A percentile compares a stretch with the other conserved stretches of the same genome.
Evolutionary conservation across 2,329 filamentous ascomycete genomes (phyloP).

Genomic region (Epichloe coenophiala): DNA sequence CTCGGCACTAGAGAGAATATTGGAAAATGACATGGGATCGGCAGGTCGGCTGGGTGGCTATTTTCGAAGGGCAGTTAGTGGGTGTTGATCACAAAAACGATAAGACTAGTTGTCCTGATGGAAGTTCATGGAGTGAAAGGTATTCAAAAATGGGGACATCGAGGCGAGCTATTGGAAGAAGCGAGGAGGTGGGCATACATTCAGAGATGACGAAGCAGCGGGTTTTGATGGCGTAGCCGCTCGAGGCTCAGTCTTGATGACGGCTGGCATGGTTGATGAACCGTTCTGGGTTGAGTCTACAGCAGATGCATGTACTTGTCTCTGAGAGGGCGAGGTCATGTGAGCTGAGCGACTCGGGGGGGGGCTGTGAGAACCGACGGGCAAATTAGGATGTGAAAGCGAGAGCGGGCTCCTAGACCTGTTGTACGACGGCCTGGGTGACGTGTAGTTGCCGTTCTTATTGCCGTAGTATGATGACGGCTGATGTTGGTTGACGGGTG

Average conservation of each 20-base stretch:
- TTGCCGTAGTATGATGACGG: conserved; percentile 32
- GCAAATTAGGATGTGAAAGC: conserved; percentile 33
- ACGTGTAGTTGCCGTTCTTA: conserved; percentile 32
- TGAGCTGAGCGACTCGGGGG: conserved; percentile 21
- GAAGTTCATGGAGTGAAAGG: background rate
- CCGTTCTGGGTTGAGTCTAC: conserved; percentile 28
- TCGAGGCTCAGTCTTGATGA: conserved; percentile 26
- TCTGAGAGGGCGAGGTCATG: conserved; percentile 34
- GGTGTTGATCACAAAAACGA: conserved; percentile 1
- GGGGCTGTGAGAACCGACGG: conserved; percentile 29
- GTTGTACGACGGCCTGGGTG: conserved; percentile 31
- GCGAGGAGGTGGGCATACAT: conserved; percentile 21
- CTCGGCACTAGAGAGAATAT: conserved; percentile 73
- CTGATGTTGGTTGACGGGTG: conserved; percentile 27
- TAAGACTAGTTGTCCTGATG: conserved; percentile 3
- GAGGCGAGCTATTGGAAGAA: background rate
- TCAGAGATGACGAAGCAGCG: conserved; percentile 17
- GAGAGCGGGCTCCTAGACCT: conserved; percentile 37
- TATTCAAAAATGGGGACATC: background rate
- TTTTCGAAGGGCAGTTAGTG: background rate
- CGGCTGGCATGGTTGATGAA: conserved; percentile 21
- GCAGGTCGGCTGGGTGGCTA: conserved; percentile 61
- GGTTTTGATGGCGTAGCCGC: conserved; percentile 27
- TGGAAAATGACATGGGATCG: conserved; percentile 92
- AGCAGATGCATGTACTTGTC: conserved; percentile 27